Conservation (phyloP, 768 basidiomycete genomes). For the Hypholoma sublateritium region DNA sequence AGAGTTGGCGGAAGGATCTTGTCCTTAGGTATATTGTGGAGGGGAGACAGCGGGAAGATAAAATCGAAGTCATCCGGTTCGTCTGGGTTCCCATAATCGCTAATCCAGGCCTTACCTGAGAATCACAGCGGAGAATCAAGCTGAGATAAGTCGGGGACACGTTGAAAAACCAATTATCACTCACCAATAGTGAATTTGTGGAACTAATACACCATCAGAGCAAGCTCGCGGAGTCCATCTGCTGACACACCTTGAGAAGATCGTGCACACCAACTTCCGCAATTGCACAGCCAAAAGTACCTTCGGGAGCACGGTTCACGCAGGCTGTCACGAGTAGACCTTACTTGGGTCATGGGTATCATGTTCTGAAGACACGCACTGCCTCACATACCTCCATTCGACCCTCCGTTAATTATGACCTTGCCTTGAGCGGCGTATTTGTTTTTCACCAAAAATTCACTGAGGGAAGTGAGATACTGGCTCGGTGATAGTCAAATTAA, state of each 20-base stretch:
- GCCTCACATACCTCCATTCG: slow-evolving; percentile 66
- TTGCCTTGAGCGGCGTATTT: slow-evolving; percentile 70
- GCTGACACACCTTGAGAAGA: slow-evolving; percentile 59
- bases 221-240: slow-evolving; percentile 3
- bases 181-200: slow-evolving; percentile 74
- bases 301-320: slow-evolving; percentile 73
- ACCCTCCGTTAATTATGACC: slow-evolving; percentile 75
- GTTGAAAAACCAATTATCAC: slow-evolving; percentile 4
- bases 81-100: slow-evolving; percentile 79
- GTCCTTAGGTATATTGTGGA: slow-evolving; percentile 73
- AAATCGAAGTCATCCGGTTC: slow-evolving; percentile 81
- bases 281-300: slow-evolving; percentile 74
- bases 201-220: slow-evolving; percentile 42
- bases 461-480: slow-evolving; percentile 23
- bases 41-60: slow-evolving; percentile 74
- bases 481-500: not conserved
- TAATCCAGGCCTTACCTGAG: slow-evolving; percentile 71
- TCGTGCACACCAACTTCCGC: slow-evolving; percentile 85
- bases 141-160: not conserved
- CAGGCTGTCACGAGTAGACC: slow-evolving; percentile 86
- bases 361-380: not conserved
- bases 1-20: slow-evolving; percentile 67
- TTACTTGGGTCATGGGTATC: slow-evolving; percentile 21
- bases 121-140: not conserved
- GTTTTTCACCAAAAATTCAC: slow-evolving; percentile 71